These are phyloP conservation scores for Entomortierella lignicola DNA, from an alignment of 192 early-diverging fungal species.

Conservation along the genomic window DNA sequence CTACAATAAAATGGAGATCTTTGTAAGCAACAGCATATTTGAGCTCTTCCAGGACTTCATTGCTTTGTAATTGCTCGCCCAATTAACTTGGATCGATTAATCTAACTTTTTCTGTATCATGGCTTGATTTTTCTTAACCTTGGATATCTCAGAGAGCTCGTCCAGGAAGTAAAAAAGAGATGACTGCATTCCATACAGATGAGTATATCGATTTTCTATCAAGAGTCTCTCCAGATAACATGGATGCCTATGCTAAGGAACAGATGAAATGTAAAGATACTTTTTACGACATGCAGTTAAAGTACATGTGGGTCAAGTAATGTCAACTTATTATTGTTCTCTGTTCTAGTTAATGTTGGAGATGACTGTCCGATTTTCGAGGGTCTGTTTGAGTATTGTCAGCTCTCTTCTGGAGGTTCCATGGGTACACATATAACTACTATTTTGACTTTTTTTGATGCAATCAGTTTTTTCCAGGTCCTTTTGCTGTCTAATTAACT, in stretches of 20 bases:
- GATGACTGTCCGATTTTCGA: constrained; percentile 98
- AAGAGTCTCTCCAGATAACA: constrained; percentile 78
- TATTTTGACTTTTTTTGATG: neutral
- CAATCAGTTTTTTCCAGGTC: too few relatives aligned
- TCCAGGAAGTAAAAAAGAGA: constrained; percentile 86
- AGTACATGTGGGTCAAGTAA: neutral
- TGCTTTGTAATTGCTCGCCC: too few relatives aligned
- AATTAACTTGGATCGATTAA: too few relatives aligned
- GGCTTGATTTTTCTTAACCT: too few relatives aligned
- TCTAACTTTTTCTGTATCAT: neutral
- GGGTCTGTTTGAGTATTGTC: constrained; percentile 94
- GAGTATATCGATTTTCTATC: constrained; percentile 93
- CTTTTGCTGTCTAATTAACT: neutral
- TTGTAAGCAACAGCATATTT: constrained; percentile 55
- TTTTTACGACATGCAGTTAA: neutral
- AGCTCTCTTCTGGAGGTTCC: constrained; percentile 90
- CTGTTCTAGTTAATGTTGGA: constrained; percentile 75
- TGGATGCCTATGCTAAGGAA: constrained; percentile 72
- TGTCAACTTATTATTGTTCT: neutral
- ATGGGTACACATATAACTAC: constrained; percentile 67
- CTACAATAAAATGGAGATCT: constrained; percentile 89
- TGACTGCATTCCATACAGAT: constrained; percentile 94
- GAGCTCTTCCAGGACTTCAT: too few relatives aligned
- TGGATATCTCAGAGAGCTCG: constrained; percentile 78
- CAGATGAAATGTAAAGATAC: constrained; percentile 62